These are phyloP conservation scores for Gossypium schwendimanii DNA, from an alignment of 441 rosid species.

Conservation along the genomic window DNA sequence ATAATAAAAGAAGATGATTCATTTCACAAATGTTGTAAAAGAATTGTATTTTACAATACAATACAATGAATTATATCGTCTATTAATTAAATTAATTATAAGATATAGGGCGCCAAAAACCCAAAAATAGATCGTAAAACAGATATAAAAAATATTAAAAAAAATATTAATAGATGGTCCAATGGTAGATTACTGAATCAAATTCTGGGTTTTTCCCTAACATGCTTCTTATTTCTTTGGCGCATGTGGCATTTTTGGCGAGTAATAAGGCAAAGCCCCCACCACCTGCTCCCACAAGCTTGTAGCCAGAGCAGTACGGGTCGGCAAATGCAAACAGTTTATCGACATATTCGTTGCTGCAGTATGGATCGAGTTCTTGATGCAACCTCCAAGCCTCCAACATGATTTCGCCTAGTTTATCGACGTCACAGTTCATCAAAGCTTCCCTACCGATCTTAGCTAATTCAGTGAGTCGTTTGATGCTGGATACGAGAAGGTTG, in stretches of 20 bases:
- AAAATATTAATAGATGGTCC: slow-evolving; percentile 34
- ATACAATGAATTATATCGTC: not conserved
- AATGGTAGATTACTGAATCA: slow-evolving; percentile 52
- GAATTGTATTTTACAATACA: not conserved
- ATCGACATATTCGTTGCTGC: slow-evolving; percentile 86
- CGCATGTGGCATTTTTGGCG: slow-evolving; percentile 47
- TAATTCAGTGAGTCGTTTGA: slow-evolving; percentile 74
- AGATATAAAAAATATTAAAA: not conserved
- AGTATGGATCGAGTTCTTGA: slow-evolving; percentile 90
- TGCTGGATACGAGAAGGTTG: slow-evolving; percentile 68
- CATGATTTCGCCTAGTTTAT: slow-evolving; percentile 79
- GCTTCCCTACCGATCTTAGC: slow-evolving; percentile 87
- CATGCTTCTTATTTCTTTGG: slow-evolving; percentile 39
- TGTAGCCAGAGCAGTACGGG: slow-evolving; percentile 78
- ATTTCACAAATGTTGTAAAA: not conserved
- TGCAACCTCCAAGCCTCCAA: slow-evolving; percentile 89
- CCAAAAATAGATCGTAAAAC: not conserved
- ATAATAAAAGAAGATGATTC: too few species aligned
- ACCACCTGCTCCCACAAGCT: slow-evolving; percentile 95
- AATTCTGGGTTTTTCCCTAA: slow-evolving; percentile 42
- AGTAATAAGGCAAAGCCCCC: slow-evolving; percentile 81
- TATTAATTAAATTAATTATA: too few species aligned
- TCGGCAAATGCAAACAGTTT: slow-evolving; percentile 55
- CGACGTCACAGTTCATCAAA: slow-evolving; percentile 68
- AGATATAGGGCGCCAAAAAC: not conserved